Evolutionary conservation across 805 yeast genomes (phyloP), one percentile per base, ranked within the genome.

Genomic region (Wickerhamomyces ciferrii): DNA sequence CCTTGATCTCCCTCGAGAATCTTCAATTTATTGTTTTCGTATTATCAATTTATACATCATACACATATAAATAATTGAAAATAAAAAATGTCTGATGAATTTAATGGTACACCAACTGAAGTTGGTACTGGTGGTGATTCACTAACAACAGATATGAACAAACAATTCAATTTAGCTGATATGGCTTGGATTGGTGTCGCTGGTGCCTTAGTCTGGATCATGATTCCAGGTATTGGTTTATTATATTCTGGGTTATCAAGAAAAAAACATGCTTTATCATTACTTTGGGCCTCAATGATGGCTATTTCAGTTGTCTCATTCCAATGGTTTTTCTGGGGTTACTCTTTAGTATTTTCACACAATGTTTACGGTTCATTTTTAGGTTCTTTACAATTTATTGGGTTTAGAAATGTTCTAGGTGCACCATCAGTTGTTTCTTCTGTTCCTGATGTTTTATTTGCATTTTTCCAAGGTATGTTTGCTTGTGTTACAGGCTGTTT

Each of bases 321-420:
- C 78, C 97, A 94, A 67, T 92, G 99, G 98, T 94, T 90, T 69
- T 91, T 90, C 73, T 90, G 97, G 97, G 99, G 98, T 52, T 92
- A 87, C 68, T 87, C 97, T 14, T 75, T 94, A 48, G 84, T 89
- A 18, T 92, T 92, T 64, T 75, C 92, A 23, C 87, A 84, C 62
- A 69, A 74, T 48, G 81, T 79, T 15, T 63, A 64, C 41, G 77
- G 80, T 41, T 75, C 71, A 18, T 86, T 90, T 67, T 73, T 89
- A 54, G 99, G 99, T 47, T 79, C 88, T 50, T 72, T 92, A 63
- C 77, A 77, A 58, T 84, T 87, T 68, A 89, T 92, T 63, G 83
- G 90, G 52, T 74, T 92, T 60, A 85, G 75, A 75, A 72, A 84
- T 49, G 95, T 86, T 20, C 77, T 91, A 25, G 97, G 96, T 53